Percentiles rank a stretch among this genome's conserved stretches.
Evolutionary conservation across 345 rosid species (phyloP).

Genomic region (Melaleuca quinquenervia): DNA sequence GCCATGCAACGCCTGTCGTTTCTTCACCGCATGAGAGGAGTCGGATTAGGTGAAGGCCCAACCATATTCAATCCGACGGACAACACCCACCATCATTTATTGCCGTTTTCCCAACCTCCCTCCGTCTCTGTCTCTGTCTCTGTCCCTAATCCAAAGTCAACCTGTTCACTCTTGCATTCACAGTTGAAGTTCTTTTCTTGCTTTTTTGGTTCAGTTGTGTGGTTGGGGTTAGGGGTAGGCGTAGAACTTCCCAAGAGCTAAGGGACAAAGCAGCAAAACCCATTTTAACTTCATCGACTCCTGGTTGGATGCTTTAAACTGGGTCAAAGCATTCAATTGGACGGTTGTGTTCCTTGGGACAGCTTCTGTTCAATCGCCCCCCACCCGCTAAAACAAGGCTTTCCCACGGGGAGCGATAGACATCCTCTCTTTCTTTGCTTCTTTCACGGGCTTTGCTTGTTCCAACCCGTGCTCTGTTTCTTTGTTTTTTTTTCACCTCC

Average conservation of each 20-base stretch:
- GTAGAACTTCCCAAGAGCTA: neutral
- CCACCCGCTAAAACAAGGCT: neutral
- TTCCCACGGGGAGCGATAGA: neutral
- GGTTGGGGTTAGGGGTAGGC: neutral
- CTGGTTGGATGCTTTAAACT: neutral
- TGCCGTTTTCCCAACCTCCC: neutral
- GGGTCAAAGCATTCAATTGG: neutral
- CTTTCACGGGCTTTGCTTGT: neutral
- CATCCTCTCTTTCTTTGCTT: neutral
- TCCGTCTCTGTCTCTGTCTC: too few species aligned
- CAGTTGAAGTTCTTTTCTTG: neutral
- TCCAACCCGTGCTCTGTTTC: neutral
- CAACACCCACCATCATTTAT: neutral
- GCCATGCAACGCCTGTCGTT: neutral
- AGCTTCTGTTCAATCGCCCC: neutral
- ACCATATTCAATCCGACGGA: neutral
- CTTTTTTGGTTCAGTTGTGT: neutral
- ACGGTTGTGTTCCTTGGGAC: neutral
- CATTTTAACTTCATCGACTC: neutral
- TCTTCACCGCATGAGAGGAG: neutral
- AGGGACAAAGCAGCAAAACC: neutral
- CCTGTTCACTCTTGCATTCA: neutral
- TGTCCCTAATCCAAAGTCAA: neutral
- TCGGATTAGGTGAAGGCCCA: neutral
- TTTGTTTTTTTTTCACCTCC: neutral